Evolutionary conservation across 2,329 filamentous ascomycete genomes (phyloP), one percentile per base, ranked within the genome.

Genomic region (Dendrostoma leiphaemia): DNA sequence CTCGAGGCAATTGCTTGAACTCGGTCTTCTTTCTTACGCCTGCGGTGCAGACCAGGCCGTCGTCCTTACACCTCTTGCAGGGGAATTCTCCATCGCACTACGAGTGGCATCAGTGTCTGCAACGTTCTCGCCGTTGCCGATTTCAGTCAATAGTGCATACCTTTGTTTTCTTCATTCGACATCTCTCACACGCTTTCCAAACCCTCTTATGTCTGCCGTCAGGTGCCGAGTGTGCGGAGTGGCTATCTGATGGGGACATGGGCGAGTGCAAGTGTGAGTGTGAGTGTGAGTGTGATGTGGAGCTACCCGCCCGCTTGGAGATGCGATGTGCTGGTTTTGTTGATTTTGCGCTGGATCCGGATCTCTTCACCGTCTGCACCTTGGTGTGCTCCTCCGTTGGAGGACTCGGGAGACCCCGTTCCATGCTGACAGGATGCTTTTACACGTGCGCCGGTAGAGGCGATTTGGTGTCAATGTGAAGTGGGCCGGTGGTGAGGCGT

Each of bases 81-180:
- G 83, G 83, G 53, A 84, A 85, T 63, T 85, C 82, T 58, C 83
- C 83, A 60, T 86, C 82, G 64, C 83, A 86, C 82, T 85, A n/a
- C 13, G 19, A 37, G 15, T 24, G 32, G n/a, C n/a, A 46, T 47
- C 48, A 53, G 50, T 64, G 62, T 58, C 28, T 38, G 21, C 48
- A 23, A 28, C n/a, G n/a, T n/a, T n/a, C n/a, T n/a, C n/a, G n/a
- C n/a, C n/a, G n/a, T n/a, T n/a, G n/a, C n/a, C n/a, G n/a, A n/a
- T n/a, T n/a, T n/a, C 24, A 17, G 23, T 32, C 23, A 19, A 31
- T 46, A 40, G 38, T 58, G 31, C 57, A 47, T 69, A 83, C 82
- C 82, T 86, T 86, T 51, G 83, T 86, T 74, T 86, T 86, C 76
- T 86, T 86, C 81, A 85, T 85, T 60, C 83, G 74, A 73, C 83